Evolutionary conservation across 1,284 basidiomycete genomes (phyloP), one percentile per base, ranked within the genome.

Genomic region (Rhodofomes roseus): DNA sequence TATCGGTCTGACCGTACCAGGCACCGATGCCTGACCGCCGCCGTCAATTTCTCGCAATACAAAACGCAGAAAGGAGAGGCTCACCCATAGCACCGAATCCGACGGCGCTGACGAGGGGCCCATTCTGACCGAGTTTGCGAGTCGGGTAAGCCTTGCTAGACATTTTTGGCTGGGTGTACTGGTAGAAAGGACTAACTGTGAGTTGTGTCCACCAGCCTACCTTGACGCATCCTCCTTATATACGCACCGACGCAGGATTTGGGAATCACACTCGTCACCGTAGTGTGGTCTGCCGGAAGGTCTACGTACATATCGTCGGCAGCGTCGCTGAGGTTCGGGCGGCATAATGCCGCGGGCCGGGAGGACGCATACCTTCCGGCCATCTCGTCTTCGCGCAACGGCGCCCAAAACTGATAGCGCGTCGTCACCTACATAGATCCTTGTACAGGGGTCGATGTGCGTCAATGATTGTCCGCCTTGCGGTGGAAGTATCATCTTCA

Each of bases 51-150:
- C 12, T 25, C 18, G 16, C 23, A 23, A 8, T 25, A 25, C 22
- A 34, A 34, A 34, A 4, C 20, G 39, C 5, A 1, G n/a, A 12
- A 4, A 14, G 20, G 1, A 11, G 6, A n/a, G 25, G 34, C 56
- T 57, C 12, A 59, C 57, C 56, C 60, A 61, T 61, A 9, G 56
- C 56, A 5, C 60, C 60, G 31, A 61, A 61, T 18, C 60, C 60
- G 5, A 61, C 34, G 2, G 56, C 56, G 29, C 51, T 39, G 40
- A 61, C 56, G 16, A 29, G 25, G 20, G 60, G 61, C 2, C 57
- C 61, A 40, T 60, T 56, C 16, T 37, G 50, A 16, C 61, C 61
- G 12, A 62, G 58, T 18, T 48, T 31, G 20, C 58, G 55, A 18
- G 58, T 62, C 8, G 58, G 61, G 23, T 57, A 60, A 16, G 55